Base-by-base conservation (phyloP, 768 basidiomycete species). In the Solioccasus polychromus region DNA sequence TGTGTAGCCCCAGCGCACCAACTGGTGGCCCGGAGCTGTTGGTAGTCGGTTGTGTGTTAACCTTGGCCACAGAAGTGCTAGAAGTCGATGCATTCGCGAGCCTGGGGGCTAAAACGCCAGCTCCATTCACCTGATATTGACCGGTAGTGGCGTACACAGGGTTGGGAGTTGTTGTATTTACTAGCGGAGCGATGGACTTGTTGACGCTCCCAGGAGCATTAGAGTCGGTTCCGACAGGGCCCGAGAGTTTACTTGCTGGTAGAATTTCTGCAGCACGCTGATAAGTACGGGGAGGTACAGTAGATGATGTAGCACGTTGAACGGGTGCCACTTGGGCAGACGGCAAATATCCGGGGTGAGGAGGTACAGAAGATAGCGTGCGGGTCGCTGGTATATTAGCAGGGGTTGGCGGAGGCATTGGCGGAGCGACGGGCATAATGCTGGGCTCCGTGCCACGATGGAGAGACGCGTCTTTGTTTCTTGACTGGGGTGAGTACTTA, bases 201-300 rank as follows among this genome's bases (percentile, higher is more conserved):
- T 46, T 47, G 26, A 22, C 39, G 26, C 12, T 45, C 17, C 45
- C 41, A 14, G 41, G 17, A 12, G 34, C 5, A 14, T 32, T n/a
- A 12, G 44, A 8, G n/a, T 41, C 38, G n/a, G 37, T 29, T 24
- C 24, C 47, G 15, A 22, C 17, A 23, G 56, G 23, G 12, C 40
- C 19, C 3, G 55, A 50, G 29, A 48, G 36, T 30, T 55, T 62
- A 30, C 43, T 52, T 38, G 66, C 35, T 20, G 52, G 59, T 18
- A 53, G 30, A 39, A 44, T 52, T 38, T 65, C 64, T 9, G 48
- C 24, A 38, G 59, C 17, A 22, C 61, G 64, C 30, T 63, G 61
- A 25, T 52, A 39, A 6, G 45, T 44, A 29, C 64, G 64, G 48
- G 64, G 51, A 9, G 57, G 7, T 25, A 35, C 37, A 28, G 52